Evolutionary conservation across 345 rosid species (phyloP).

Genomic region (Durio zibethinus): DNA sequence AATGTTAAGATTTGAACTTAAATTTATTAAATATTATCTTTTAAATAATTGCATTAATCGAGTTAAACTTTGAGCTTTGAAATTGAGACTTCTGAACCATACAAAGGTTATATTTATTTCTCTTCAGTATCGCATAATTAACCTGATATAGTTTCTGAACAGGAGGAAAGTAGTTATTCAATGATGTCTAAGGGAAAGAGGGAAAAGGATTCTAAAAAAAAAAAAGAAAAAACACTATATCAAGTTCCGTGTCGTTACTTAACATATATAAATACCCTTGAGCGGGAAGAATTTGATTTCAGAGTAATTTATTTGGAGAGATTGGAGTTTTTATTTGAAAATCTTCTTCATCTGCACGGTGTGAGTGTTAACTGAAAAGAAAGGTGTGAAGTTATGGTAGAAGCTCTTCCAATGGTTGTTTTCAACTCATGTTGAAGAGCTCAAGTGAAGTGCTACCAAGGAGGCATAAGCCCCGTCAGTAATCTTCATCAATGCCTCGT

Average conservation of each 20-base stretch:
- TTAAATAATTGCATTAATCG: too few relatives aligned
- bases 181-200: background rate
- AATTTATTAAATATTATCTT: too few relatives aligned
- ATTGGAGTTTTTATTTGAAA: background rate
- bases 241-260: background rate
- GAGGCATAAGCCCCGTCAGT: slow-evolving; percentile 58
- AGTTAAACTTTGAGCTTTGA: too few relatives aligned
- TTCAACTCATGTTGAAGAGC: background rate
- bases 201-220: background rate
- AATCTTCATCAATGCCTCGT: slow-evolving; percentile 45
- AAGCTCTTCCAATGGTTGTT: background rate
- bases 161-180: background rate
- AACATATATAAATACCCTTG: background rate
- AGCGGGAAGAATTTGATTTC: background rate
- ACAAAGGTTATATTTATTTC: background rate
- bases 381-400: background rate
- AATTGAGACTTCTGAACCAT: background rate
- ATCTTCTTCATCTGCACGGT: background rate
- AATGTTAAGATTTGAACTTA: too few relatives aligned
- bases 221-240: background rate
- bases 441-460: slow-evolving; percentile 52
- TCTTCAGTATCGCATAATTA: background rate
- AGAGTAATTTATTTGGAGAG: background rate
- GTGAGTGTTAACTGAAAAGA: too few relatives aligned
- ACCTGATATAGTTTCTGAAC: background rate